A percentile compares a stretch with the other conserved stretches of the same genome.
Conservation (phyloP, 2,329 filamentous ascomycete species). For the Huntiella bhutanensis region DNA sequence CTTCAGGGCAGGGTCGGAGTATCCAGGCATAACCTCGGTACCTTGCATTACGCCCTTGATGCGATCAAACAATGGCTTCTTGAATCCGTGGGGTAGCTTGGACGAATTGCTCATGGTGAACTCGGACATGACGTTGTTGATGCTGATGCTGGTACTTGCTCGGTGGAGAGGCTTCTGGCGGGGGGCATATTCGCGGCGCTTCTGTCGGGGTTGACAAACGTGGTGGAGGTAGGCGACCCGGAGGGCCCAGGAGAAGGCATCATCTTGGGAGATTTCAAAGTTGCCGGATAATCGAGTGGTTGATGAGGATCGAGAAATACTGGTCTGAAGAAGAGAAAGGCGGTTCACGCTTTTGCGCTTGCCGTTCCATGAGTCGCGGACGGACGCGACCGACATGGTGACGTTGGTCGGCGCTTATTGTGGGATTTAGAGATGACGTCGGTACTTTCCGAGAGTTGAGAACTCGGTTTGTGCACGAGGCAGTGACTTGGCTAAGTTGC, state of each 20-base stretch:
- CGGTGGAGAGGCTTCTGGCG: conserved; percentile 34
- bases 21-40: conserved; percentile 69
- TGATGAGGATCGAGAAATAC: conserved; percentile 5
- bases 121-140: conserved; percentile 22
- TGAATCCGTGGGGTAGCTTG: conserved; percentile 40
- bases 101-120: conserved; percentile 17
- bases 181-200: conserved; percentile 62
- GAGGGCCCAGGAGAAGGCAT: conserved; percentile 81
- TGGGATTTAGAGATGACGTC: neutral
- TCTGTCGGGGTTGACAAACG: conserved; percentile 75
- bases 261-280: conserved; percentile 42
- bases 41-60: conserved; percentile 66
- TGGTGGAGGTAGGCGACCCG: conserved; percentile 84
- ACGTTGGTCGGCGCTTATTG: neutral
- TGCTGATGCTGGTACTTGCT: conserved; percentile 56
- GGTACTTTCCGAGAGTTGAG: neutral
- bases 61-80: conserved; percentile 41
- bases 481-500: neutral
- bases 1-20: conserved; percentile 77
- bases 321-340: conserved; percentile 12
- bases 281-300: conserved; percentile 14
- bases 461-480: neutral
- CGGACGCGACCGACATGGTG: conserved; percentile 11
- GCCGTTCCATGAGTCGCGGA: conserved; percentile 8
- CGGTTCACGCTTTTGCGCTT: conserved; percentile 12